Evolutionary conservation across 306 rosid species (phyloP).

Genomic region (Alnus glutinosa): DNA sequence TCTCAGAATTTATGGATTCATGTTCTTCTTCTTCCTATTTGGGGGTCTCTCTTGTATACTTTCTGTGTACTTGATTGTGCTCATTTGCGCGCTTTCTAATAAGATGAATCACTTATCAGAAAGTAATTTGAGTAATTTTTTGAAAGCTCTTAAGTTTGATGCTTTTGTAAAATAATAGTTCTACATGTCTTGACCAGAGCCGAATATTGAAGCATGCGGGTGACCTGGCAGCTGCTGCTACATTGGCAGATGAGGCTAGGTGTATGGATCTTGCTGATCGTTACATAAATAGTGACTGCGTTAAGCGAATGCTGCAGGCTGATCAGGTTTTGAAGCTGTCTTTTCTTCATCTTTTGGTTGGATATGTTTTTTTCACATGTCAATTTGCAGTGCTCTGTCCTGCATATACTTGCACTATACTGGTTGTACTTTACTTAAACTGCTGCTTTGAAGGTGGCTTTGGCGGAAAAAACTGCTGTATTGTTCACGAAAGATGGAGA

Average conservation of each 20-base stretch:
- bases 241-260: slow-evolving; percentile 94
- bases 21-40: too few relatives aligned
- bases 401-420: slow-evolving; percentile 22
- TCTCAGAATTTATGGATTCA: too few relatives aligned
- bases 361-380: background rate
- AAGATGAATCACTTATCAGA: too few relatives aligned
- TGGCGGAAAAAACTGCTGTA: slow-evolving; percentile 97
- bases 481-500: slow-evolving; percentile 98
- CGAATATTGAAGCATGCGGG: slow-evolving; percentile 97
- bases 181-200: slow-evolving; percentile 61
- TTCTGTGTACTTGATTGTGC: too few relatives aligned
- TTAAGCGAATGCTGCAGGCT: slow-evolving; percentile 98
- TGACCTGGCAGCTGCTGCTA: slow-evolving; percentile 90
- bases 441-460: slow-evolving; percentile 59
- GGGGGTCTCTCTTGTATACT: too few relatives aligned
- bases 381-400: slow-evolving; percentile 13
- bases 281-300: slow-evolving; percentile 91
- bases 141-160: background rate
- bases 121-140: background rate
- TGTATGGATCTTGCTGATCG: slow-evolving; percentile 99
- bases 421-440: slow-evolving; percentile 20
- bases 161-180: background rate
- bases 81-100: too few relatives aligned
- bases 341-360: slow-evolving; percentile 9
- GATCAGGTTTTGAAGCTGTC: slow-evolving; percentile 66